Percentiles rank a stretch among this genome's conserved stretches.
Evolutionary conservation across 352 stramenopile species (phyloP).

Genomic region (Pythium sukuiense): DNA sequence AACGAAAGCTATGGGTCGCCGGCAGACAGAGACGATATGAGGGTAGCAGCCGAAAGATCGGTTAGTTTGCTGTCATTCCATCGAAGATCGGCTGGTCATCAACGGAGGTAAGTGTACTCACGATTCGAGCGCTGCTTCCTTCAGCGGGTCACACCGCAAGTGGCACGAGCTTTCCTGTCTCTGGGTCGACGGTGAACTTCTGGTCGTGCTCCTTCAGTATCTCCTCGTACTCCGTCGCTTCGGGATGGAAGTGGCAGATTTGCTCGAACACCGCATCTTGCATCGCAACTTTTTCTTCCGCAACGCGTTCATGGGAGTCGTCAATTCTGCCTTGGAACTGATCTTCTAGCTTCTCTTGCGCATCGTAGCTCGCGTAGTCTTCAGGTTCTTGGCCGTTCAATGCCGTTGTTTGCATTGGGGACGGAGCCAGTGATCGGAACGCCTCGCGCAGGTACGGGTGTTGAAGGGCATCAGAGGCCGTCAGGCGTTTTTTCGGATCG

Average conservation of each 20-base stretch:
- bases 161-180: slow-evolving; percentile 59
- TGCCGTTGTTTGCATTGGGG: slow-evolving; percentile 5
- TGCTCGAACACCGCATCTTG: slow-evolving; percentile 81
- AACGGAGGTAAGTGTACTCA: too few relatives aligned
- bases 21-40: too few relatives aligned
- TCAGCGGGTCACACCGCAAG: slow-evolving; percentile 21
- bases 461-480: slow-evolving; percentile 92
- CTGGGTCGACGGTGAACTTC: slow-evolving; percentile 55
- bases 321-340: slow-evolving; percentile 66
- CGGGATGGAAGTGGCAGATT: slow-evolving; percentile 74
- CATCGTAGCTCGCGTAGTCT: slow-evolving; percentile 37
- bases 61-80: too few relatives aligned
- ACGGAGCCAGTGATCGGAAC: slow-evolving; percentile 41
- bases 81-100: too few relatives aligned
- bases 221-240: slow-evolving; percentile 64
- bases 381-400: slow-evolving; percentile 16
- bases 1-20: too few relatives aligned
- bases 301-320: slow-evolving; percentile 67
- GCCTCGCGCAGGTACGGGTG: slow-evolving; percentile 92
- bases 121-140: too few relatives aligned
- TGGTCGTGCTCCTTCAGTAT: slow-evolving; percentile 58
- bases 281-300: slow-evolving; percentile 63
- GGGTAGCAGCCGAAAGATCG: too few relatives aligned
- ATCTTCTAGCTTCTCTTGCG: slow-evolving; percentile 59
- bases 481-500: slow-evolving; percentile 68